phyloP scores from a whole-genome alignment of 257 asterid species.

The Osmanthus fragrans region DNA sequence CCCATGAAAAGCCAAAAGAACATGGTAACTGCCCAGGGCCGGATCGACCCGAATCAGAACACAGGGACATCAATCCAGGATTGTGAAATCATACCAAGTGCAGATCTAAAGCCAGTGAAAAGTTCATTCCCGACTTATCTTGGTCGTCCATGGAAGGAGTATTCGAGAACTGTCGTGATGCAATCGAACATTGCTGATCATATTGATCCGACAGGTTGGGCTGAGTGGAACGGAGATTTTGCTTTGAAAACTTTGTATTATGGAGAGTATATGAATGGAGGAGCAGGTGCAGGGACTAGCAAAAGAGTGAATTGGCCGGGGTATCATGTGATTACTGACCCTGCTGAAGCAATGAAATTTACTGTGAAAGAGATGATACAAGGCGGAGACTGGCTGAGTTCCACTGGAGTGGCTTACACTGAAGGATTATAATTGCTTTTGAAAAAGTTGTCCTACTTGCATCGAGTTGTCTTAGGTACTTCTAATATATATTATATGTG shows the following conservation, averaged over 20 bases:
- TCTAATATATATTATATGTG: too few relatives aligned
- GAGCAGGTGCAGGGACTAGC: conserved; percentile 55
- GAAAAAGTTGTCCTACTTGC: background rate
- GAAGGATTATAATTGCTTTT: conserved; percentile 38
- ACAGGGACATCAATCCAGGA: conserved; percentile 59
- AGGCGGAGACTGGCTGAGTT: conserved; percentile 48
- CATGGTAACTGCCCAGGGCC: conserved; percentile 72
- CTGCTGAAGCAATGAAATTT: conserved; percentile 41
- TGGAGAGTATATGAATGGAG: conserved; percentile 54
- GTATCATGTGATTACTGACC: conserved; percentile 33
- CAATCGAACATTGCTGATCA: conserved; percentile 38
- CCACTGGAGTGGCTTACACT: conserved; percentile 47
- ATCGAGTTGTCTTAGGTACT: background rate
- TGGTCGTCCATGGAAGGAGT: conserved; percentile 70
- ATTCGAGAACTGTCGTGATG: conserved; percentile 57
- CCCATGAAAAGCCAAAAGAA: conserved; percentile 45
- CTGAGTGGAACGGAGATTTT: conserved; percentile 45
- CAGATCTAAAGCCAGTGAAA: conserved; percentile 38
- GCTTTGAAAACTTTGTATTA: conserved; percentile 50
- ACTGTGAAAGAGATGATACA: conserved; percentile 52
- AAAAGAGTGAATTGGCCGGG: conserved; percentile 54
- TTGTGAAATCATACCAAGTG: conserved; percentile 36
- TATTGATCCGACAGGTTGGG: conserved; percentile 61
- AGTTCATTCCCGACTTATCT: conserved; percentile 37
- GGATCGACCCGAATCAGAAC: conserved; percentile 56